phyloP scores from a whole-genome alignment of 2,329 filamentous ascomycete species.

The Ambrosiella xylebori region DNA sequence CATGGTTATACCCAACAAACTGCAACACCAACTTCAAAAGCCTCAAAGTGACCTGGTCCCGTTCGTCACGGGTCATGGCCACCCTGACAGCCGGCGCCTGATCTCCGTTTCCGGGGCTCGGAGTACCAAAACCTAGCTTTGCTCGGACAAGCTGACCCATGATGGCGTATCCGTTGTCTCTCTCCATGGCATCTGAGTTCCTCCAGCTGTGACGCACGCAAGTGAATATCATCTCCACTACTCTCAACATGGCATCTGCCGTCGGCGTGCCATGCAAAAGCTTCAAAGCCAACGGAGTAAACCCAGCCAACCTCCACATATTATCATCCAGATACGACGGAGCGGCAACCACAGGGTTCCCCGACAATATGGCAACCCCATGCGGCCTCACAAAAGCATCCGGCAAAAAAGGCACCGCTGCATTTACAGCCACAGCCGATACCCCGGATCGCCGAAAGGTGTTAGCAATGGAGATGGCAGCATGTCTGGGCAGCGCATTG shows the following conservation, averaged over 20 bases:
- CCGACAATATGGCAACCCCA: slow-evolving; percentile 67
- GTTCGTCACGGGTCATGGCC: slow-evolving; percentile 32
- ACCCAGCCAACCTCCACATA: slow-evolving; percentile 84
- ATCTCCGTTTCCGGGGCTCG: neutral
- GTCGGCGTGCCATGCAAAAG: slow-evolving; percentile 62
- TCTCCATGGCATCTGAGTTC: slow-evolving; percentile 96
- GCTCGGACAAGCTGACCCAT: slow-evolving; percentile 67
- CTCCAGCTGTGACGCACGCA: slow-evolving; percentile 85
- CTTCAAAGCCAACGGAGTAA: slow-evolving; percentile 68
- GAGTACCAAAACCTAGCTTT: slow-evolving; percentile 42
- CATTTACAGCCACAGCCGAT: slow-evolving; percentile 63
- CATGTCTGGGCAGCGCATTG: slow-evolving; percentile 55
- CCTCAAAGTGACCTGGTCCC: slow-evolving; percentile 38
- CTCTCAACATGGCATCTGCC: slow-evolving; percentile 52
- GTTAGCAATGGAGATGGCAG: slow-evolving; percentile 49
- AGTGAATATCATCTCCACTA: slow-evolving; percentile 69
- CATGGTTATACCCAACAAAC: slow-evolving; percentile 76
- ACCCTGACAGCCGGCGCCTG: slow-evolving; percentile 17
- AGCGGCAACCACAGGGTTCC: slow-evolving; percentile 62
- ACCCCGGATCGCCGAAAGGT: slow-evolving; percentile 58
- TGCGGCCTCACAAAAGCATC: slow-evolving; percentile 70
- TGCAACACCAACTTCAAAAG: slow-evolving; percentile 61
- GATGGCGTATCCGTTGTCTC: slow-evolving; percentile 83
- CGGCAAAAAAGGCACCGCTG: slow-evolving; percentile 69
- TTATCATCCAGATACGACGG: slow-evolving; percentile 82